Conservation (phyloP, 148 eudicot genomes). For the Persicaria tinctoria region DNA sequence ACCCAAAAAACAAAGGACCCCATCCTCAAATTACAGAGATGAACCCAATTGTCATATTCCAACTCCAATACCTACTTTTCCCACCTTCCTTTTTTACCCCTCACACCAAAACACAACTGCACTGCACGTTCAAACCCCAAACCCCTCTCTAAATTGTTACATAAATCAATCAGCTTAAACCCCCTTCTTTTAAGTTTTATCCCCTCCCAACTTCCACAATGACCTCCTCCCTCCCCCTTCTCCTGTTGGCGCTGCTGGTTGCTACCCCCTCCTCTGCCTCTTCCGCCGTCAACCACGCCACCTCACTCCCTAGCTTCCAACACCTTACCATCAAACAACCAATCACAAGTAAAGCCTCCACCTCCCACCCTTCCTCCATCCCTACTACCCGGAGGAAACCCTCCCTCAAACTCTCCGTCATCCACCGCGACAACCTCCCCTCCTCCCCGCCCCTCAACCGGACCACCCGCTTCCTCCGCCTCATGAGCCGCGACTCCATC, state of each 20-base stretch:
- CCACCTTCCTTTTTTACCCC: neutral
- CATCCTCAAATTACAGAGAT: neutral
- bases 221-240: neutral
- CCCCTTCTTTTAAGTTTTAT: neutral
- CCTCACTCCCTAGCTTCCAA: conserved; percentile 38
- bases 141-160: neutral
- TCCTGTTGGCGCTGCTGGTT: conserved; percentile 3
- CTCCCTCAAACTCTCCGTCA: conserved; percentile 36
- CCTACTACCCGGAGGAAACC: neutral
- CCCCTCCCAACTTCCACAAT: conserved; percentile 1
- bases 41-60: neutral
- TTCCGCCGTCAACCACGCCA: conserved; percentile 16
- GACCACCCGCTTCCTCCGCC: conserved; percentile 37
- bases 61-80: neutral
- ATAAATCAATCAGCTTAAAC: neutral
- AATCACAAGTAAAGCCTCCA: conserved; percentile 16
- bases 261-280: neutral
- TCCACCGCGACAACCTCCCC: conserved; percentile 55
- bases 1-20: too few species aligned
- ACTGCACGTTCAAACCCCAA: neutral
- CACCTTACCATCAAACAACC: conserved; percentile 37
- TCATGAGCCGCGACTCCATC: conserved; percentile 42
- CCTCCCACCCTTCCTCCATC: neutral
- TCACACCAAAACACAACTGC: neutral
- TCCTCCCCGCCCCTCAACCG: conserved; percentile 15